Percentiles rank a stretch among this genome's conserved stretches.
These are phyloP conservation scores for Flaveria ramosissima DNA, from an alignment of 129 eudicot genomes.

Conservation along the genomic window DNA sequence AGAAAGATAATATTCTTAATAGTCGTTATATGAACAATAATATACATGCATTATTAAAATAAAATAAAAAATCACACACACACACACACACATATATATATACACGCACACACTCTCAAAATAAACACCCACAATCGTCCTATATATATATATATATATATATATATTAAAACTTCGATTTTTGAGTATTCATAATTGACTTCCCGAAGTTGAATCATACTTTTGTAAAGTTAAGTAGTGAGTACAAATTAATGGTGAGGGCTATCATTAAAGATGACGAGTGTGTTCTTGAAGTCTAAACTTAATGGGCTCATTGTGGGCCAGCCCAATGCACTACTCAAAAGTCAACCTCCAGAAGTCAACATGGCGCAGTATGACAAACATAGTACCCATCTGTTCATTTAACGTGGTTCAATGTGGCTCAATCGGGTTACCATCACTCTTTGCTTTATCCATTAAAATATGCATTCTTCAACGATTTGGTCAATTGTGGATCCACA, in stretches of 20 bases:
- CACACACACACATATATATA: no score
- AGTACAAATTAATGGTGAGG: conserved; percentile 31
- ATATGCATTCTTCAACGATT: conserved; percentile 9
- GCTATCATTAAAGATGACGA: conserved; percentile 37
- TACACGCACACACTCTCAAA: not conserved
- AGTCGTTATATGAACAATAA: not conserved
- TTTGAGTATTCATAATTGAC: conserved; percentile 24
- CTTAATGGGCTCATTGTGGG: conserved; percentile 42
- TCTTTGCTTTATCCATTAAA: conserved; percentile 29
- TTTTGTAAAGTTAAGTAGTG: conserved; percentile 31
- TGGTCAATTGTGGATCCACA: conserved; percentile 42
- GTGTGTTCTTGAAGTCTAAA: conserved; percentile 40
- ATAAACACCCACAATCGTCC: not conserved
- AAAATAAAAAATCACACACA: not conserved
- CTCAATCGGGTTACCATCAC: conserved; percentile 37
- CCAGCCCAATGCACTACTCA: conserved; percentile 35
- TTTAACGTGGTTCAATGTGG: conserved; percentile 40
- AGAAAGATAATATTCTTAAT: no score
- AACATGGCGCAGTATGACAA: conserved; percentile 44
- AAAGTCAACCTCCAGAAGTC: conserved; percentile 43
- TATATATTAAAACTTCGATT: not conserved
- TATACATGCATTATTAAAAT: not conserved
- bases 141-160: not conserved
- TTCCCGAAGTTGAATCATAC: conserved; percentile 29
- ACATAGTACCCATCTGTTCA: conserved; percentile 40